Conservation (phyloP, 2,329 filamentous ascomycete species). For the Hymenoscyphus infarciens region DNA sequence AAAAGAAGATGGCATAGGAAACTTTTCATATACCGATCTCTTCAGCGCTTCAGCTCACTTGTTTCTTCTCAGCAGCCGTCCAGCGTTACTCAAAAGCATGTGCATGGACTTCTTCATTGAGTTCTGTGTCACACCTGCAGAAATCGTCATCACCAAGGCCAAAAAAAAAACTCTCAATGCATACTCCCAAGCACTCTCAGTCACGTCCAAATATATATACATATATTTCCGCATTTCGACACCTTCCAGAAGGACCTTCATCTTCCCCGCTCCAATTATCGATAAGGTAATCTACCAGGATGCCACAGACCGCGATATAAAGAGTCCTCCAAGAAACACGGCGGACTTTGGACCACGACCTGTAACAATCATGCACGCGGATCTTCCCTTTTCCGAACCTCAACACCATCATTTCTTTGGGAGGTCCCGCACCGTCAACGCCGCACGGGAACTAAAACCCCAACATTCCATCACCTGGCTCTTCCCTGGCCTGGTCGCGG, state of each 20-base stretch:
- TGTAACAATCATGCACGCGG: slow-evolving; percentile 11
- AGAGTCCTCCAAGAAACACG: background rate
- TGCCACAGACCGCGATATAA: background rate
- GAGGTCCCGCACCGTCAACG: background rate
- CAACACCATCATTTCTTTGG: slow-evolving; percentile 1
- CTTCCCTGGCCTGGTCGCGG: background rate
- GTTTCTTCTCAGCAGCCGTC: too few relatives aligned
- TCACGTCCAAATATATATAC: slow-evolving; percentile 4
- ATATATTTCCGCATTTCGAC: background rate
- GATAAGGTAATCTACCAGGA: background rate
- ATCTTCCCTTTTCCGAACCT: slow-evolving; percentile 5
- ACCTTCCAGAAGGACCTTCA: slow-evolving; percentile 1
- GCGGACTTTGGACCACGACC: background rate
- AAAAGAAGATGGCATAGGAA: too few relatives aligned
- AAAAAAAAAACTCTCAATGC: background rate
- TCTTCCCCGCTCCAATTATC: slow-evolving; percentile 1
- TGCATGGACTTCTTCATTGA: too few relatives aligned
- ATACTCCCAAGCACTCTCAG: background rate
- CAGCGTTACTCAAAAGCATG: too few relatives aligned
- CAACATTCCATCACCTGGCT: background rate
- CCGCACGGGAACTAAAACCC: background rate
- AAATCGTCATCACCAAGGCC: background rate
- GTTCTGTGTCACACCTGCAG: too few relatives aligned
- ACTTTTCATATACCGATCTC: too few relatives aligned
- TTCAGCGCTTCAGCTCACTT: too few relatives aligned